Evolutionary conservation across 176 grass and related monocot species (phyloP), one percentile per base, ranked within the genome.

Genomic region (Neostapfia colusana): DNA sequence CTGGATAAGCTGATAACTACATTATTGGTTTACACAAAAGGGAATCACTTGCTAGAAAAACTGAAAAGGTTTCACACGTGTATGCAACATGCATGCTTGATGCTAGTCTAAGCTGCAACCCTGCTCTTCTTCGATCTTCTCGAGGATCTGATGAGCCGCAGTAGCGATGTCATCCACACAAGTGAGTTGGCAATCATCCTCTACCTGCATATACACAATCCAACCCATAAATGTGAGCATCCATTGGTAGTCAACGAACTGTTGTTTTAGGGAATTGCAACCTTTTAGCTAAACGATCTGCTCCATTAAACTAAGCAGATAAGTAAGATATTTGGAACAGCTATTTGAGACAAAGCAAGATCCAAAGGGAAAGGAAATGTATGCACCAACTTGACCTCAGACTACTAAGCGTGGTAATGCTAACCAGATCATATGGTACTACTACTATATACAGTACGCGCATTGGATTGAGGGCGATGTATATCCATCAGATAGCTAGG

Each of bases 161-260:
- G 86, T 80, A 48, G 92, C 92, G 59, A 96, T 96, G 77, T 89
- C 92, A 46, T 89, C 92, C 51, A 95, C 89, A 35, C 84, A 92
- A 35, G 73, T 86, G 46, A 92, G 76, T 63, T 83, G 89, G 83
- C 89, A 92, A 65, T 92, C 86, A 68, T 92, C 89, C 37, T 92
- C 86, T 14, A 95, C 92, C 92, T 95, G 85, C 73, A 65, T 51
- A 43, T 14, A 76, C 16, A 13, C 41, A 43, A 63, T 44, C 10
- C 27, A 48, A 23, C 5, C 13, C 58, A 56, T 18, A 23, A 48
- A 65, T 58, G 48, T 63, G 48, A 66, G 8, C 16, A 67, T 82
- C 49, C 34, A 12, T 53, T 62, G 14, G 43, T 7, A 37, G 15
- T 61, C 5, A 70, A 62, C 63, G 28, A 70, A 53, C 36, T 16